Conservation (phyloP, 768 basidiomycete species). For the Tulasnella sp. region DNA sequence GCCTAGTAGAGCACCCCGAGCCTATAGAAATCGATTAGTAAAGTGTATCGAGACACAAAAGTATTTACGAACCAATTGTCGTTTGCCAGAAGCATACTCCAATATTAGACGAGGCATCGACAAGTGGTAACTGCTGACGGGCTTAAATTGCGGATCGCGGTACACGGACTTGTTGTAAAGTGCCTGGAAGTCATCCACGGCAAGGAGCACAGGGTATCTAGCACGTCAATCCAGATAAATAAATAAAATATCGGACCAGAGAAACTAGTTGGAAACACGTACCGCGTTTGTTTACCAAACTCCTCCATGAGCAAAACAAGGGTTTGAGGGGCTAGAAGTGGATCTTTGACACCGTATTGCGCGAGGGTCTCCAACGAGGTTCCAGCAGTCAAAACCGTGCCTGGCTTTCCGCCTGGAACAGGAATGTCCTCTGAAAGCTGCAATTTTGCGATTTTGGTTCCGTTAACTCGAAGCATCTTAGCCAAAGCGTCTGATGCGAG, state of each 20-base stretch:
- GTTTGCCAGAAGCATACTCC: constrained; percentile 70
- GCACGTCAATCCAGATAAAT: not conserved
- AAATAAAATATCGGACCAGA: not conserved
- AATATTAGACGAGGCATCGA: constrained; percentile 73
- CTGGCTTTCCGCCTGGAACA: constrained; percentile 24
- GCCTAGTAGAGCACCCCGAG: constrained; percentile 66
- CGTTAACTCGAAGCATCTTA: constrained; percentile 16
- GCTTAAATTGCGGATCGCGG: constrained; percentile 65
- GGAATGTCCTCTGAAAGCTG: constrained; percentile 10
- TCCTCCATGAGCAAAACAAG: constrained; percentile 58
- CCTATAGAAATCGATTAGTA: constrained; percentile 41
- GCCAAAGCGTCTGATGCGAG: constrained; percentile 61
- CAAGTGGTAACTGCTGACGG: constrained; percentile 71
- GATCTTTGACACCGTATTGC: constrained; percentile 54
- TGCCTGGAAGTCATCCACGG: constrained; percentile 84
- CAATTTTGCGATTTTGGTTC: constrained; percentile 19
- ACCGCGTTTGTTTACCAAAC: constrained; percentile 64
- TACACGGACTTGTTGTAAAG: constrained; percentile 66
- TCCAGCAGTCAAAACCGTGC: constrained; percentile 38
- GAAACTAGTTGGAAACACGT: constrained; percentile 33
- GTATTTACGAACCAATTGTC: constrained; percentile 56
- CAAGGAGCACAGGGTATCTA: constrained; percentile 75
- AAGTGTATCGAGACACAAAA: not conserved
- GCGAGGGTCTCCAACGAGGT: constrained; percentile 55
- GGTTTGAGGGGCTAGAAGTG: constrained; percentile 51